Percentiles rank a stretch among this genome's conserved stretches.
Evolutionary conservation across 2,329 filamentous ascomycete species (phyloP).

Genomic region (Biscogniauxia sp.): DNA sequence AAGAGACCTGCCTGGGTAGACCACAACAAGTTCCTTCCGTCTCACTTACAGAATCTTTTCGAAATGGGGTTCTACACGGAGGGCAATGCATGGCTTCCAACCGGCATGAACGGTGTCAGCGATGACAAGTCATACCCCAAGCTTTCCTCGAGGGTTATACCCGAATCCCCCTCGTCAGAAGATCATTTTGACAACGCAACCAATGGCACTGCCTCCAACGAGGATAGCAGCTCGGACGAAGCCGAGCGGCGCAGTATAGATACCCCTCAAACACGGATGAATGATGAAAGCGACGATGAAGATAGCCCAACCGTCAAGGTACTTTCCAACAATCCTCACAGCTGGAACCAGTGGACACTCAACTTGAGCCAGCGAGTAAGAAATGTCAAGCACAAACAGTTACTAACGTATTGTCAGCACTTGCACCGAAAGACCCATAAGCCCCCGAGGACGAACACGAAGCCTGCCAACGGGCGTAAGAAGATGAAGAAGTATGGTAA

Average conservation of each 20-base stretch:
- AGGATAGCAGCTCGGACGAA: slow-evolving; percentile 54
- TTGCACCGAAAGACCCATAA: slow-evolving; percentile 17
- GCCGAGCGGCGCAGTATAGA: slow-evolving; percentile 30
- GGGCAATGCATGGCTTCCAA: slow-evolving; percentile 60
- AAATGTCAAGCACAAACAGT: not conserved
- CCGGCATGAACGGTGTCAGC: slow-evolving; percentile 64
- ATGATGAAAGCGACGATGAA: slow-evolving; percentile 56
- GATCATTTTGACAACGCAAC: slow-evolving; percentile 49
- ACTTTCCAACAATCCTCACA: slow-evolving; percentile 13
- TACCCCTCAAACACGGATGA: slow-evolving; percentile 51
- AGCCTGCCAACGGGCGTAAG: slow-evolving; percentile 40
- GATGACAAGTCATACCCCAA: slow-evolving; percentile 58
- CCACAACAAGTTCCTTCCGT: slow-evolving; percentile 57
- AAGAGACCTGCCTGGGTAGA: slow-evolving; percentile 53
- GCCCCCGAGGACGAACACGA: slow-evolving; percentile 21
- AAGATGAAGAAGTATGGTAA: slow-evolving; percentile 45
- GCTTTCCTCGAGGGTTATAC: slow-evolving; percentile 45
- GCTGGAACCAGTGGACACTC: not conserved
- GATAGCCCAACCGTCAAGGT: slow-evolving; percentile 35
- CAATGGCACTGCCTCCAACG: slow-evolving; percentile 47
- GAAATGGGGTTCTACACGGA: slow-evolving; percentile 67
- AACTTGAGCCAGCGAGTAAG: not conserved
- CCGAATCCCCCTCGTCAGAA: slow-evolving; percentile 42
- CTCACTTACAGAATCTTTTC: slow-evolving; percentile 70
- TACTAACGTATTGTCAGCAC: slow-evolving; percentile 21